Base-by-base conservation (phyloP, 2,329 filamentous ascomycete species). In the Cadophora luteo-olivacea region DNA sequence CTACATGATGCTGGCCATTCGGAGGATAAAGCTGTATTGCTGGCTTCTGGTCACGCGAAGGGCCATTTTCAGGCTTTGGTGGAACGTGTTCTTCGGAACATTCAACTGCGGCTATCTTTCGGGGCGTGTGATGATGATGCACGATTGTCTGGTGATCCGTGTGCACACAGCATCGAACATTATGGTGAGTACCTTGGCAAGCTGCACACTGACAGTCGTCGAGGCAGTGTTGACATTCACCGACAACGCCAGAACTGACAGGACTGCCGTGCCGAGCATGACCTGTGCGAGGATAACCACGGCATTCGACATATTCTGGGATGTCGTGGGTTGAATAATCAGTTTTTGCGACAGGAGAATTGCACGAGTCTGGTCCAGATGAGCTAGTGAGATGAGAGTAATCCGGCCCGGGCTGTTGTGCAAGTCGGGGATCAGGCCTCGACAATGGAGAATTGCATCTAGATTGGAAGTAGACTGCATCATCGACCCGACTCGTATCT, bases 191-290 rank as follows among this genome's bases (percentile, higher is more conserved):
- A 33, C 65, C 72, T 66, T 72, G 72, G 45, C 74, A 76, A 11
- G 75, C 70, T 33, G 36, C 60, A 64, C 73, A 76, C 19, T 70
- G 68, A 49, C 73, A 77, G 60, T 76, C 75, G 57, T 77, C 72
- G 32, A 73, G 68, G 48, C 74, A 77, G 55, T 77, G 75, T 61
- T 77, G 75, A 29, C 75, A 77, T 60, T 72, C 68, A 32, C 75
- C 75, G 55, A 77, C 63, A 22, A 72, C 48, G 2, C 72, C 75
- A 4, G 69, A 65, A 25, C 38, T 66, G 8, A 68, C 61, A n/a
- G 72, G 71, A 49, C 74, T 76, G 8, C 71, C 67, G 32, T 70
- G 66, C 19, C 66, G 64, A 41, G 66, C 41, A 64, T 76, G 72
- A 25, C 74, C 73, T 24, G 75, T 76, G 52, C 70, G 62, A 52